These are phyloP conservation scores for Neopestalotiopsis clavispora DNA, from an alignment of 2,329 filamentous ascomycete species.

Conservation along the genomic window DNA sequence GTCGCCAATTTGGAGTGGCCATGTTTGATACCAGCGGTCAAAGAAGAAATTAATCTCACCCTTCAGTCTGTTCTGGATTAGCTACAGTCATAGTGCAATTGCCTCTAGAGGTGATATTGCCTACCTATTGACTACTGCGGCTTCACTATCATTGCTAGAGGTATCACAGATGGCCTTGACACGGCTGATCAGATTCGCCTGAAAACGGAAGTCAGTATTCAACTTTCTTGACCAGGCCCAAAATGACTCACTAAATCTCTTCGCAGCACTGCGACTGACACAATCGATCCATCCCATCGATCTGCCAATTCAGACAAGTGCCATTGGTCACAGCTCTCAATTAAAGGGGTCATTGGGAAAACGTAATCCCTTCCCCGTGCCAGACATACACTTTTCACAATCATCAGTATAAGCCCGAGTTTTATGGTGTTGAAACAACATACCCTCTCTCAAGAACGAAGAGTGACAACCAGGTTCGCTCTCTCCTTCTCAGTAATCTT, in stretches of 20 bases:
- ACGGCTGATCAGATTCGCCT: conserved; percentile 61
- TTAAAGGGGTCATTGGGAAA: conserved; percentile 67
- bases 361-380: conserved; percentile 72
- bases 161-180: conserved; percentile 65
- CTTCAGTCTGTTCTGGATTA: conserved; percentile 30
- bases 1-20: conserved; percentile 54
- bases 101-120: conserved; percentile 22
- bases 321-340: conserved; percentile 73
- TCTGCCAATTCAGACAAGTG: conserved; percentile 68
- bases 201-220: background rate
- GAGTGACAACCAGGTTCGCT: conserved; percentile 72
- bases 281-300: conserved; percentile 70
- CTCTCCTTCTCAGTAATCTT: conserved; percentile 66
- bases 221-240: background rate
- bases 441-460: conserved; percentile 75
- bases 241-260: conserved; percentile 61
- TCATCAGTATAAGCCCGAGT: conserved; percentile 23
- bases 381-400: conserved; percentile 61
- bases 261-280: conserved; percentile 72
- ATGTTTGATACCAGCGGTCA: conserved; percentile 46
- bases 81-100: background rate
- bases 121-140: conserved; percentile 57
- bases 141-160: conserved; percentile 55
- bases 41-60: conserved; percentile 39
- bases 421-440: conserved; percentile 19